Evolutionary conservation across 2,329 filamentous ascomycete genomes (phyloP).

Genomic region (Elsinoe fawcettii): DNA sequence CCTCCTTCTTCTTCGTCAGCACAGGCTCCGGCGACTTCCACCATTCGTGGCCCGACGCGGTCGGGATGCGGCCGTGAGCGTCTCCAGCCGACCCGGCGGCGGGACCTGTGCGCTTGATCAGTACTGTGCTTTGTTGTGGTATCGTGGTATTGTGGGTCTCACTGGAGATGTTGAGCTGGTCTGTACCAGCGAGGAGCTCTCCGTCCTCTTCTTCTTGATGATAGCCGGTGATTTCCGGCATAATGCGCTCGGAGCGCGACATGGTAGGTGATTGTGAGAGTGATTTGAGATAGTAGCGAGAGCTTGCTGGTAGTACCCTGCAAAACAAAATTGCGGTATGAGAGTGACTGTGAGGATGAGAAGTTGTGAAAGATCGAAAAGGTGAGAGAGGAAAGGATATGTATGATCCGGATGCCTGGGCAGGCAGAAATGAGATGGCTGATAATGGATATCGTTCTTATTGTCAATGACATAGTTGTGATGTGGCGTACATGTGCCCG

Average conservation of each 20-base stretch:
- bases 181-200: neutral
- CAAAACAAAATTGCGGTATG: no score
- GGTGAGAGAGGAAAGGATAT: no score
- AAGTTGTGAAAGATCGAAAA: no score
- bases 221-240: neutral
- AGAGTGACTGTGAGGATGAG: no score
- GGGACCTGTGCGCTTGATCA: neutral
- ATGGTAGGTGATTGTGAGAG: neutral
- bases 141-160: neutral
- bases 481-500: no score
- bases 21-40: neutral
- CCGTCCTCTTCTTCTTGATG: neutral
- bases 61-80: neutral
- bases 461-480: no score
- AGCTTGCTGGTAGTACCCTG: no score
- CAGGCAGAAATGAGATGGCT: no score
- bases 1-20: neutral
- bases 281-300: no score
- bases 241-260: neutral
- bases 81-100: neutral
- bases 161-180: neutral
- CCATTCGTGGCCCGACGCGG: neutral
- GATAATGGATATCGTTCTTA: no score
- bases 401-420: no score
- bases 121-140: neutral